A percentile compares a stretch with the other conserved stretches of the same genome.
These are phyloP conservation scores for Miscanthus lutarioriparius DNA, from an alignment of 176 grass and related monocot genomes.

Conservation along the genomic window DNA sequence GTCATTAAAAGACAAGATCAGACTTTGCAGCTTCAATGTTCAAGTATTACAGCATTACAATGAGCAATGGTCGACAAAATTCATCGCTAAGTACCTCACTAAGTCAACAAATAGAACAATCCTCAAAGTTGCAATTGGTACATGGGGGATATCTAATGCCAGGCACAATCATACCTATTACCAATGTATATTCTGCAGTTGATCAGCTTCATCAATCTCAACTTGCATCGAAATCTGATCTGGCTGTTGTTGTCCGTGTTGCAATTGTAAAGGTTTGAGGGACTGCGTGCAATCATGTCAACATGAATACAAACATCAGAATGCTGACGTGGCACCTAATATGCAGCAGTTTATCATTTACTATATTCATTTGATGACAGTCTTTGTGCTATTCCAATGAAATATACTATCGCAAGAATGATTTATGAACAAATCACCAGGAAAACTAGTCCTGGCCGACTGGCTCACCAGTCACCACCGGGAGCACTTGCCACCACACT, in stretches of 20 bases:
- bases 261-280: not conserved
- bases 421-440: not conserved
- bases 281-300: conserved; percentile 11
- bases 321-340: not conserved
- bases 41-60: not conserved
- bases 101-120: not conserved
- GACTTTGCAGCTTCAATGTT: not conserved
- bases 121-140: not conserved
- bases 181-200: not conserved
- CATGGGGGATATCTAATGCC: not conserved
- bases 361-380: not conserved
- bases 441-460: not conserved
- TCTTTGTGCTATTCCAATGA: not conserved
- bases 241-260: not conserved
- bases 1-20: not conserved
- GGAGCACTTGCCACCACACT: too few species aligned
- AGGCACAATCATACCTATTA: not conserved
- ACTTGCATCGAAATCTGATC: not conserved
- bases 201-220: conserved; percentile 18
- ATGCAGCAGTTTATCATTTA: not conserved
- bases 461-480: too few species aligned
- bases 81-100: not conserved
- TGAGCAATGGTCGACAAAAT: not conserved
- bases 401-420: not conserved
- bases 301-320: not conserved